phyloP scores from a whole-genome alignment of 2,329 filamentous ascomycete species.

The Colletotrichum godetiae region DNA sequence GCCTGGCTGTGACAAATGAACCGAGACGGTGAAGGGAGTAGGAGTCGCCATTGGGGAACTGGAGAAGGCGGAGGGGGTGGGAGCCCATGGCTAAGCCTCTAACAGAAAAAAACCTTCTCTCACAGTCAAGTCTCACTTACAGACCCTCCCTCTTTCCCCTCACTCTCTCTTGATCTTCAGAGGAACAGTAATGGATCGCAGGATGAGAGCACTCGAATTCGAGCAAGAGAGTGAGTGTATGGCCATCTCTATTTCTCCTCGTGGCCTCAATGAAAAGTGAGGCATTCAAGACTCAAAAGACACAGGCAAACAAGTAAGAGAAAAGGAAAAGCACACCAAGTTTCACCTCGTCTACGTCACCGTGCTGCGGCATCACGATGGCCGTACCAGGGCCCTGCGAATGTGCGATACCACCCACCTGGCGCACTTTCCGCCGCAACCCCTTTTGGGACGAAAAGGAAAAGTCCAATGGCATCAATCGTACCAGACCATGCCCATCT shows the following conservation, averaged over 20 bases:
- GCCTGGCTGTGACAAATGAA: background rate
- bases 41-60: background rate
- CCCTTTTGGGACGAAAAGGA: background rate
- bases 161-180: too few species aligned
- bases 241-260: background rate
- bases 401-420: conserved; percentile 11
- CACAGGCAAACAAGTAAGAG: too few species aligned
- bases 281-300: background rate
- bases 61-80: background rate
- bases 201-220: too few species aligned
- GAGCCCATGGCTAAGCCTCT: background rate
- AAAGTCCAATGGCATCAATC: background rate
- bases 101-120: background rate
- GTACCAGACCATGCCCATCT: too few species aligned
- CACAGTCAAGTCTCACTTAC: background rate
- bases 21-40: background rate
- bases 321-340: background rate
- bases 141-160: background rate
- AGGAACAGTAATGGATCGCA: too few species aligned
- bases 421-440: conserved; percentile 13
- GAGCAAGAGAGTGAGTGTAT: background rate
- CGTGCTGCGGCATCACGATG: conserved; percentile 17
- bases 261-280: background rate
- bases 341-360: conserved; percentile 33
- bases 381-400: too few species aligned